Evolutionary conservation across 176 grass and related monocot genomes (phyloP), one percentile per base, ranked within the genome.

Genomic region (Elymus sibiricus): DNA sequence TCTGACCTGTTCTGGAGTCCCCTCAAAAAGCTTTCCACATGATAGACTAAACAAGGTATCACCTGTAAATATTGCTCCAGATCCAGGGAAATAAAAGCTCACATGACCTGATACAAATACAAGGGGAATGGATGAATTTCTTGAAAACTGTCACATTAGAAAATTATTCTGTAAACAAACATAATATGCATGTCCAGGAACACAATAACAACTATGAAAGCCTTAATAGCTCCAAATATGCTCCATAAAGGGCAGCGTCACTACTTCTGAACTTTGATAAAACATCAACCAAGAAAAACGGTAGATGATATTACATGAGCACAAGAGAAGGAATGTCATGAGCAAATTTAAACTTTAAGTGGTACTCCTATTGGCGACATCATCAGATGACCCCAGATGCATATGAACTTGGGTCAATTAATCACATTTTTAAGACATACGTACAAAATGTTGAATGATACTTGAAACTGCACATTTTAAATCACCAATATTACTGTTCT

Each of bases 21-120:
- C 94, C 92, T 99, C 97, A 70, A 99, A 96, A 96, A 96, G 97
- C 76, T 93, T 99, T 79, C 97, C 97, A 22, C 97, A 99, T 4
- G 97, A 99, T 74, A 99, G 85, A 88, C 37, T 99, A 83, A 99
- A 99, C 79, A 99, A 85, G 10, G 92, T 96, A 74, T 99, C 97
- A 42, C 97, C 94, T 13, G 94, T 94, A 85, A 99, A 99, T 90
- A 99, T 88, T 7, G 92, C 84, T 80, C 87, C 79, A 91, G 88
- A 95, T 86, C 87, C 97, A 83, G 90, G 88, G 77, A 99, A 94
- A 86, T 96, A 83, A 88, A 92, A 99, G 87, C 92, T 92, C 58
- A 99, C 85, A 81, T 99, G 97, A 69, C 97, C 97, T 98, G 64
- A 86, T 75, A 85, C 31, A 86, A 66, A 78, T 85, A 68, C 5